Base-by-base conservation (phyloP, 1,139 yeast genomes). In the Blastobotrys ciferrii region DNA sequence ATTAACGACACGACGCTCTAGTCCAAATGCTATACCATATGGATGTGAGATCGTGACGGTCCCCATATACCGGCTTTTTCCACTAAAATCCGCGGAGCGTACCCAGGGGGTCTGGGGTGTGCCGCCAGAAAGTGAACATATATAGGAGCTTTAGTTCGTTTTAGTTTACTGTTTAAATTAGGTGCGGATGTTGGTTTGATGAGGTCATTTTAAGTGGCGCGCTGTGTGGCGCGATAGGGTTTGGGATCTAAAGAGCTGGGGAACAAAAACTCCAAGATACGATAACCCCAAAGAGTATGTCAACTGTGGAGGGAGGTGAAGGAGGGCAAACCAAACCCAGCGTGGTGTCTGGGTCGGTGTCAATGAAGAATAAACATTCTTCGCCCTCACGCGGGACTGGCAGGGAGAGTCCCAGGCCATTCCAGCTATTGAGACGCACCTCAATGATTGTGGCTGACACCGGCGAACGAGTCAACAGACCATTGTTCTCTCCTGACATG, bases 371-470 rank as follows among this genome's bases (percentile, higher is more conserved):
- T 9, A 7, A 32, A 14, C 15, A 32, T 23, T 5, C 12, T 18
- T 17, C 17, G n/a, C 32, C 15, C 6, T 11, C 3, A 12, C 11
- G 11, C 36, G 28, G 28, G 18, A 13, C 18, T 18, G 37, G n/a
- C 17, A 30, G 32, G 32, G 32, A 3, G 32, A 13, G 42, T 40
- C 39, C 11, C 3, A 31, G 49, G 32, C 56, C 58, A 19, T 53
- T 52, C 43, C 49, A 50, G 35, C 45, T 67, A 17, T 53, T 66
- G 33, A 55, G 72, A 37, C 54, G 62, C 20, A 65, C 66, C 14
- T 67, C 72, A 1, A 62, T 65, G 40, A 64, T 68, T 31, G 43
- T 66, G 5, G 67, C 72, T 1, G 69, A 65, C 33, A 66, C 71
- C 1, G 70, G 70, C 5, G 68, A 65, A 49, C 57, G 68, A 18